Evolutionary conservation across 805 yeast genomes (phyloP), one percentile per base, ranked within the genome.

Genomic region (Wickerhamiella spandovensis): DNA sequence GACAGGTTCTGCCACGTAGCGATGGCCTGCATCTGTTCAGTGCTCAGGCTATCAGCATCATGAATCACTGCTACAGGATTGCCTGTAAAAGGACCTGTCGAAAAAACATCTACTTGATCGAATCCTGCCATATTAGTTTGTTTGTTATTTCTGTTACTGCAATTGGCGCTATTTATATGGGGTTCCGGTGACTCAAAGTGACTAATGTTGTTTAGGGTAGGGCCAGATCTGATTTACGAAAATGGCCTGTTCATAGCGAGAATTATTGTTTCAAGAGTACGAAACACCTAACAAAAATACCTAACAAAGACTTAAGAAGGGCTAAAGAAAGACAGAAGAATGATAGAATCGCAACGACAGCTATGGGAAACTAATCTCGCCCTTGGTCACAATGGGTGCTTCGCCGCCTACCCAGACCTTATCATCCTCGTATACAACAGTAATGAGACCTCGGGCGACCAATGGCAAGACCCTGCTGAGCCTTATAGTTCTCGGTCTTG

Each of bases 1-100:
- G 82, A 76, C 24, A 78, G 62, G 55, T 78, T 78, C 17, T 80
- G 77, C 82, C 82, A 77, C 15, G 64, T 66, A 17, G 82, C 76
- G 53, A 78, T 70, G 8, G 59, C 48, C 56, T 67, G 74, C 72
- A 76, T 70, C 51, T 72, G 65, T 39, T 68, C 69, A 5, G 62
- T 56, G 5, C 71, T 44, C 10, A 77, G 58, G 13, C 56, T 49
- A 42, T 64, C 69, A 1, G 72, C 75, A 49, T 70, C 70, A 48
- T 51, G 48, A 47, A 73, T 63, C 1, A 77, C 79, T 2, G 80
- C 80, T n/a, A 76, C 73, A 1, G 81, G 79, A 52, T 77, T 77
- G 0, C 81, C 81, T 50, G 66, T 64, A 56, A 60, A 73, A 10
- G 68, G 65, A 15, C 51, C 56, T 7, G 49, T 46, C 17, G 73